phyloP scores from a whole-genome alignment of 73 alveolate genomes.

The Paramecium biaurelia region DNA sequence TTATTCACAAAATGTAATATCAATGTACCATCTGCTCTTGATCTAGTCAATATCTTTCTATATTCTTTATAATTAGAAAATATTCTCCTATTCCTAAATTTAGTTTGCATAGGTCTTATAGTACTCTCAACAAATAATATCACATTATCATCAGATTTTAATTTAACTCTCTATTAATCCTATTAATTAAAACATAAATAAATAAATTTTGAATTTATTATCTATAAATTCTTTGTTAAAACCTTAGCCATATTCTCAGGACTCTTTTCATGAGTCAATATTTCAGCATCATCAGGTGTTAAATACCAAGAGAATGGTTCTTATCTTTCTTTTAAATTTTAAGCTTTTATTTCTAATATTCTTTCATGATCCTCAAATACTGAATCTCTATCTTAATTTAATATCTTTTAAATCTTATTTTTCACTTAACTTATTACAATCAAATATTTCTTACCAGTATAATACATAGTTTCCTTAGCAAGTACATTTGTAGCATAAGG shows the following conservation, averaged over 20 bases:
- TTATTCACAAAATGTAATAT: background rate
- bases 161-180: background rate
- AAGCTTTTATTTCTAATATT: background rate
- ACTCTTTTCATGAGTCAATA: background rate
- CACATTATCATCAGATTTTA: background rate
- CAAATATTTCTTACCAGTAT: constrained; percentile 25
- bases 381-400: background rate
- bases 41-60: background rate
- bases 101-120: background rate
- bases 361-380: constrained; percentile 25
- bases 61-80: background rate
- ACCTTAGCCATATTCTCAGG: background rate
- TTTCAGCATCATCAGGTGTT: constrained; percentile 35
- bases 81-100: background rate
- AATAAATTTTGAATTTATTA: background rate
- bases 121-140: constrained; percentile 28
- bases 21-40: background rate
- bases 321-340: background rate
- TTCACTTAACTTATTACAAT: background rate
- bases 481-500: background rate
- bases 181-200: constrained; percentile 3
- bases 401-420: constrained; percentile 1
- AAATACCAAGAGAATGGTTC: background rate
- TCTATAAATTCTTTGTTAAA: background rate
- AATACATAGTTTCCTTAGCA: background rate